Base-by-base conservation (phyloP, 768 basidiomycete species). In the Hirschioporus abietinus region DNA sequence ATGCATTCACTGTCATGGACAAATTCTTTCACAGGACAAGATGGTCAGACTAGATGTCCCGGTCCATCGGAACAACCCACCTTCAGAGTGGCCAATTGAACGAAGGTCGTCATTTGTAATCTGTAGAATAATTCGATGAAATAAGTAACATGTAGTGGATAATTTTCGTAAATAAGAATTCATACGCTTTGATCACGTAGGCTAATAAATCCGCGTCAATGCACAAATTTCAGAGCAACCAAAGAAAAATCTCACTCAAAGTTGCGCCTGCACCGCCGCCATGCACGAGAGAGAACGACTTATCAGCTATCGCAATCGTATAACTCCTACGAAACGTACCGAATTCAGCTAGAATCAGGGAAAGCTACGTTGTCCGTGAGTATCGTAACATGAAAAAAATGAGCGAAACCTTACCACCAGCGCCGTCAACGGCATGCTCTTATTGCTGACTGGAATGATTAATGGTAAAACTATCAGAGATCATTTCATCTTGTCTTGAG, bases 1-100 rank as follows among this genome's bases (percentile, higher is more conserved):
- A 72, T 0, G 78, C 84, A 69, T 87, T 87, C 69, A 87, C 80
- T 1, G 83, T 74, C 60, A 82, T 82, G 0, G 84, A 82, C 52
- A 86, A 72, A 6, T 78, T 80, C 84, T 85, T 20, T 62, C 63
- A 64, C 9, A 52, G 27, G 64, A 26, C 18, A 62, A 34, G 4
- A 30, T 30, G 30, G 8, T 35, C 35, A 42, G 18, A 30, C 68
- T 36, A 42, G 36, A 4, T 12, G n/a, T 20, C 15, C 64, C 35
- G 58, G 63, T 36, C 35, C 58, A 27, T 63, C 23, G 15, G 18
- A 24, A 6, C 23, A 24, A 25, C 34, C 26, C n/a, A 77, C 85
- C 78, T 85, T 86, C 25, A 88, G 72, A 65, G 73, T 66, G 24
- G 68, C 67, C 42, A 88, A 76, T 24, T 86, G 75, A 10, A 20